These are phyloP conservation scores for Psilocybe mexicana DNA, from an alignment of 1,284 basidiomycete species.

Conservation along the genomic window DNA sequence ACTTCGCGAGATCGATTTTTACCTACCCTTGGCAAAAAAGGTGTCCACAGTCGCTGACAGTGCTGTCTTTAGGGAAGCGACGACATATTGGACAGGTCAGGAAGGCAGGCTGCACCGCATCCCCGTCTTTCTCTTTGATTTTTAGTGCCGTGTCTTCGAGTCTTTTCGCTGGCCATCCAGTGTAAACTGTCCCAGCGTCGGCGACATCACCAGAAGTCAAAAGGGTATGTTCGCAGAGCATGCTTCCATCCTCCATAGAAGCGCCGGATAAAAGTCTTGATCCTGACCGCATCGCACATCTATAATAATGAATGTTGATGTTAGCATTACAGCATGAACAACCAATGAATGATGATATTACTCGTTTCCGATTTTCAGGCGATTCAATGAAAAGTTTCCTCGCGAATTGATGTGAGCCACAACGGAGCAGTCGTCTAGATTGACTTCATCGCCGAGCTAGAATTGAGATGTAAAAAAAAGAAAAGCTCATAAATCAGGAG, in stretches of 20 bases:
- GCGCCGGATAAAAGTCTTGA: constrained; percentile 50
- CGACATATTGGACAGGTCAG: constrained; percentile 25
- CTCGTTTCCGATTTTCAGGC: constrained; percentile 40
- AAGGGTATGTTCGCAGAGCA: constrained; percentile 49
- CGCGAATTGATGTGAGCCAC: constrained; percentile 49
- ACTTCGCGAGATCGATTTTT: not conserved
- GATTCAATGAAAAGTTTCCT: constrained; percentile 44
- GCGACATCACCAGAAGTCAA: constrained; percentile 49
- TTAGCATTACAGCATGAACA: not conserved
- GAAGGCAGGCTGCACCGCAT: not conserved
- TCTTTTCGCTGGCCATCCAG: constrained; percentile 43
- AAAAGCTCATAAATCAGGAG: not conserved
- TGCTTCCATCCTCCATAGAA: constrained; percentile 48
- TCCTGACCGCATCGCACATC: constrained; percentile 43
- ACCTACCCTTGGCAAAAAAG: constrained; percentile 33
- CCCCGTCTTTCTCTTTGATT: not conserved
- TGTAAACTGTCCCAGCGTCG: constrained; percentile 39
- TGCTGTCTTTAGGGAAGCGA: constrained; percentile 24
- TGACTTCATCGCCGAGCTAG: constrained; percentile 42
- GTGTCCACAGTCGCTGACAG: constrained; percentile 28
- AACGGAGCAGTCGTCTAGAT: constrained; percentile 45
- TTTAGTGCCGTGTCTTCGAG: constrained; percentile 2
- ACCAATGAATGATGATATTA: constrained; percentile 18
- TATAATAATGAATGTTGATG: constrained; percentile 13
- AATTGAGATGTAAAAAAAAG: not conserved